Evolutionary conservation across 1,284 basidiomycete species (phyloP), one percentile per base, ranked within the genome.

Genomic region (Irpex sp.): DNA sequence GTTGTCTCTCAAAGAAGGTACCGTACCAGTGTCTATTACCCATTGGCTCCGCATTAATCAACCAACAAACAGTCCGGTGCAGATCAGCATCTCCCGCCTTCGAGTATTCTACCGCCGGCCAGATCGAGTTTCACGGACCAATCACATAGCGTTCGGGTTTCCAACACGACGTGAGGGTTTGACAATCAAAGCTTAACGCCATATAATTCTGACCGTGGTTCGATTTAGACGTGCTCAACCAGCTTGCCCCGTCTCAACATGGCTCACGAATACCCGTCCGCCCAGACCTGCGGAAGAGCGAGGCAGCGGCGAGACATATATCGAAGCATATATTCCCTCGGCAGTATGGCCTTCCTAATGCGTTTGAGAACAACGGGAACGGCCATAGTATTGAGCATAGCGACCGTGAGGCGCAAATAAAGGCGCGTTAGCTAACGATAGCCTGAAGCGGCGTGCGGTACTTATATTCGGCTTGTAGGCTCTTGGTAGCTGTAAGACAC

Each of bases 291-390:
- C 8, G 54, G 31, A 31, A 56, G 34, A 9, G 34, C 15, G 54
- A 71, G 76, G 61, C 81, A 83, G 67, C 79, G 76, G 82, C 84
- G 1, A 82, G 91, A 21, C 88, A 88, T 68, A 74, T 93, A 1
- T 81, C 88, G 21, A 95, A 94, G 77, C 92, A 96, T 71, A 78
- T 97, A 0, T 96, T 96, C 69, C 88, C 93, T 5, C 81, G 86
- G 36, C 91, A 94, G 67, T 93, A 89, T 68, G 82, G 83, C 0
- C 74, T 96, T 1, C 74, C 81, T 9, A 91, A 80, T 66, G 81
- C 87, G 2, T 94, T 85, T 64, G 72, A 70, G 4, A 48, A 69
- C 19, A 62, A 62, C 4, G 62, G 19, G 61, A 64, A n/a, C 57
- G 62, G 17, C 78, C 81, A 58, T 78, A 81, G 2, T 13, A 48